Conservation (phyloP, 1,284 basidiomycete genomes). For the Ustilago vetiveriae region DNA sequence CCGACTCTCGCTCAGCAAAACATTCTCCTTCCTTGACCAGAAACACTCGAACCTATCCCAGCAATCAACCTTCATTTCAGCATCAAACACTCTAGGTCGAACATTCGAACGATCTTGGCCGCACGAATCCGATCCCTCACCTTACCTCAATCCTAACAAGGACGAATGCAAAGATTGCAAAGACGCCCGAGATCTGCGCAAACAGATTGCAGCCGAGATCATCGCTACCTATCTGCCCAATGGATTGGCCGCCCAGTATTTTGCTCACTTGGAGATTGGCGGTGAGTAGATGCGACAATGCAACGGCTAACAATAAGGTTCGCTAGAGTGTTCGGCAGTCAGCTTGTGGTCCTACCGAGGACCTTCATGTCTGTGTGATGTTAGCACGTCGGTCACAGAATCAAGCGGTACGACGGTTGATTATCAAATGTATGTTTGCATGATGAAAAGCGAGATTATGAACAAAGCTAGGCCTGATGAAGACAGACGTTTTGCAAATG, state of each 20-base stretch:
- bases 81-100: constrained; percentile 38
- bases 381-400: too few species aligned
- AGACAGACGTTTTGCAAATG: not conserved
- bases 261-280: constrained; percentile 9
- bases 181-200: constrained; percentile 18
- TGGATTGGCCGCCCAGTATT: constrained; percentile 15
- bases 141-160: constrained; percentile 4
- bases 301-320: not conserved
- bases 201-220: constrained; percentile 29
- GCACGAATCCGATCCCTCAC: constrained; percentile 19
- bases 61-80: constrained; percentile 18
- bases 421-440: constrained; percentile 24
- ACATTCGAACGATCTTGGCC: constrained; percentile 37
- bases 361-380: too few species aligned
- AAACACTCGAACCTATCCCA: constrained; percentile 15
- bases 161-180: constrained; percentile 16
- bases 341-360: not conserved
- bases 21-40: constrained; percentile 20
- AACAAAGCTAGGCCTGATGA: too few species aligned
- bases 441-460: constrained; percentile 5
- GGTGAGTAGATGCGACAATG: not conserved
- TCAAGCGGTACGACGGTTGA: not conserved
- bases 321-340: not conserved
- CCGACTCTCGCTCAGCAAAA: constrained; percentile 24
- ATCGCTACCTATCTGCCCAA: constrained; percentile 26